Conservation (phyloP, 306 rosid species). For the Casuarina equisetifolia region DNA sequence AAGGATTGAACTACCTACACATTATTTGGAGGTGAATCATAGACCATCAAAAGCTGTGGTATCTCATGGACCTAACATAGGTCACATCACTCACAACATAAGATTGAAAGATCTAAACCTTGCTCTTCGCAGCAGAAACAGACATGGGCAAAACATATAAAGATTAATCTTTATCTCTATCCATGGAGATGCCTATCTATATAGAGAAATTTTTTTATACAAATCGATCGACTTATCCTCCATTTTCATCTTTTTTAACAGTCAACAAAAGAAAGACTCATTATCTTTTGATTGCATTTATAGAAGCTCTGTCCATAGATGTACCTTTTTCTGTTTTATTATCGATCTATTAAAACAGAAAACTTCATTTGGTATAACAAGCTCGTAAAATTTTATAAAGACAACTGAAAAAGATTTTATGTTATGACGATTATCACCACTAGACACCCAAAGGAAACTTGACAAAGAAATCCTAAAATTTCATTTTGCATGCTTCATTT, state of each 20-base stretch:
- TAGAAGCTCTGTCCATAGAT: not conserved
- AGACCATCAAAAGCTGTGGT: not conserved
- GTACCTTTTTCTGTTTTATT: not conserved
- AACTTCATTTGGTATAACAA: not conserved
- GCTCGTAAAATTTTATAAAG: not conserved
- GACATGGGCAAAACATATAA: too few species aligned
- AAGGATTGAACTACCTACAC: not conserved
- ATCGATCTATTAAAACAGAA: not conserved
- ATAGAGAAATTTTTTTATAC: too few species aligned
- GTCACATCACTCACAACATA: too few species aligned
- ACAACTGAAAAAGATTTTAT: not conserved
- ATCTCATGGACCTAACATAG: slow-evolving; percentile 14
- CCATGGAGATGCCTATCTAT: too few species aligned
- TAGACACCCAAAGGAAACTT: not conserved
- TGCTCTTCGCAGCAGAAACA: too few species aligned
- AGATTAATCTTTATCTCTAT: too few species aligned
- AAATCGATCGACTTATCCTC: too few species aligned
- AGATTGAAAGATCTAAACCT: too few species aligned
- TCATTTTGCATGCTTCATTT: not conserved
- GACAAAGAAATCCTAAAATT: not conserved
- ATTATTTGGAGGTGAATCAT: not conserved
- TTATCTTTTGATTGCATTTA: not conserved
- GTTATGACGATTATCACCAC: not conserved
- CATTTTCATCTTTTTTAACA: too few species aligned
- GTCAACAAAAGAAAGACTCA: not conserved